Evolutionary conservation across 2,329 filamentous ascomycete species (phyloP).

Genomic region (Aspergillus aculeatus): DNA sequence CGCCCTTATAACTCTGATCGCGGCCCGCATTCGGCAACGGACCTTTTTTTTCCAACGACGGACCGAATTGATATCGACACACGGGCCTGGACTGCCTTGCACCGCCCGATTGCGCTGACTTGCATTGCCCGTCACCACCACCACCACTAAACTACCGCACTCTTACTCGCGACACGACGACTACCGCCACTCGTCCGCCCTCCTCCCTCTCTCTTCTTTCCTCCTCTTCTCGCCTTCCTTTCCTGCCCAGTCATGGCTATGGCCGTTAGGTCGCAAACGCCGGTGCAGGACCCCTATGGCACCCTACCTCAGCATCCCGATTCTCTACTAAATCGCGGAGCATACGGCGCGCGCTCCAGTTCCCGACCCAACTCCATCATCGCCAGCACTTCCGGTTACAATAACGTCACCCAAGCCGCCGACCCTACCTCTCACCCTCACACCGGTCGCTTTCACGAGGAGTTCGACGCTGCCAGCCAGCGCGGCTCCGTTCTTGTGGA

Average conservation of each 20-base stretch:
- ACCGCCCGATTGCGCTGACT: conserved; percentile 15
- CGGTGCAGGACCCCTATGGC: conserved; percentile 40
- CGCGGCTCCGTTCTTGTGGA: conserved; percentile 37
- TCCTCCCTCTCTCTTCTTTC: conserved; percentile 1
- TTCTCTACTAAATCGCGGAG: conserved; percentile 30
- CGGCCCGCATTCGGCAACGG: conserved; percentile 8
- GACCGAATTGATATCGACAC: conserved; percentile 13
- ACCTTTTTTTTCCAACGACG: conserved; percentile 4
- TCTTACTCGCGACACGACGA: background rate
- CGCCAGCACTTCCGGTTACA: conserved; percentile 37
- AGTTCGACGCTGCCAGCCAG: conserved; percentile 36
- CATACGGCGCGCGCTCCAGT: conserved; percentile 30
- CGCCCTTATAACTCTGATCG: conserved; percentile 11
- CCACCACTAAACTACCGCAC: background rate
- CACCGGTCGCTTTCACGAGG: conserved; percentile 41
- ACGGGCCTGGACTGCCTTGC: conserved; percentile 16
- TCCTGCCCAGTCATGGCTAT: conserved; percentile 35
- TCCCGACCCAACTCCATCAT: conserved; percentile 45
- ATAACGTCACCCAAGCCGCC: conserved; percentile 37
- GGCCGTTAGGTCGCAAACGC: conserved; percentile 40
- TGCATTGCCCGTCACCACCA: background rate
- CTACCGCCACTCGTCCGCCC: conserved; percentile 8
- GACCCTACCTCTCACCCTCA: conserved; percentile 33
- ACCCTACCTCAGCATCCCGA: conserved; percentile 31
- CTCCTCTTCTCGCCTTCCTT: conserved; percentile 20